Conservation (phyloP, 2,329 filamentous ascomycete genomes). For the Alternaria metachromatica region DNA sequence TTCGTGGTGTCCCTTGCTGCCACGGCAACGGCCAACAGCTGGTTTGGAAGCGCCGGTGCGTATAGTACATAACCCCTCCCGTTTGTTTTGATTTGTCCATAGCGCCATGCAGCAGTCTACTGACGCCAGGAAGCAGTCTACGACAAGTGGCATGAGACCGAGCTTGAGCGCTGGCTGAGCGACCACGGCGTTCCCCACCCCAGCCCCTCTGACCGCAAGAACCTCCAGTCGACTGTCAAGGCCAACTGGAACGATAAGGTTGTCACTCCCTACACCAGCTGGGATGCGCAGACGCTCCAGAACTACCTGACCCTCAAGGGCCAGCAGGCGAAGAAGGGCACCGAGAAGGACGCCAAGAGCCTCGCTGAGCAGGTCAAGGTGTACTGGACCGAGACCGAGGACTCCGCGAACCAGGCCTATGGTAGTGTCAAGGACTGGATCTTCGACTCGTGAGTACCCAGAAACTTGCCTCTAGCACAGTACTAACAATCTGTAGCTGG, state of each 20-base stretch:
- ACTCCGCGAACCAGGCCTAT: conserved; percentile 76
- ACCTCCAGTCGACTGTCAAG: conserved; percentile 89
- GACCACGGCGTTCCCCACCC: conserved; percentile 92
- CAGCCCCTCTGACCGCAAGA: conserved; percentile 87
- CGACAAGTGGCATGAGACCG: conserved; percentile 98
- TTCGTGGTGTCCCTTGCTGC: conserved; percentile 75
- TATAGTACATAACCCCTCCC: conserved; percentile 29
- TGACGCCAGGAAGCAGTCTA: conserved; percentile 68
- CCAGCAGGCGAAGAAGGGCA: conserved; percentile 69
- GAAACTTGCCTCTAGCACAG: neutral
- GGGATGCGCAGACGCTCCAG: conserved; percentile 73
- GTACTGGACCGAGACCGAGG: conserved; percentile 80
- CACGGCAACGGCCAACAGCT: conserved; percentile 75
- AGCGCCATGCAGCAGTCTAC: conserved; percentile 11
- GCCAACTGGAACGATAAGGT: conserved; percentile 86
- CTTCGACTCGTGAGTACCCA: conserved; percentile 70
- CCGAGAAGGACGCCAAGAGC: conserved; percentile 71
- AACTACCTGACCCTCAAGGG: conserved; percentile 75
- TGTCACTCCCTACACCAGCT: conserved; percentile 75
- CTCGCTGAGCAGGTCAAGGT: conserved; percentile 73
- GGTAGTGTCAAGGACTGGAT: conserved; percentile 84
- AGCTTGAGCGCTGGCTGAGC: conserved; percentile 94
- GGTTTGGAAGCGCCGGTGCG: conserved; percentile 87
- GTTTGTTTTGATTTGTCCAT: neutral
- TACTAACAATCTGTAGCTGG: conserved; percentile 68